These are phyloP conservation scores for Chaetomium olivaceum DNA, from an alignment of 2,329 filamentous ascomycete genomes.

Conservation along the genomic window DNA sequence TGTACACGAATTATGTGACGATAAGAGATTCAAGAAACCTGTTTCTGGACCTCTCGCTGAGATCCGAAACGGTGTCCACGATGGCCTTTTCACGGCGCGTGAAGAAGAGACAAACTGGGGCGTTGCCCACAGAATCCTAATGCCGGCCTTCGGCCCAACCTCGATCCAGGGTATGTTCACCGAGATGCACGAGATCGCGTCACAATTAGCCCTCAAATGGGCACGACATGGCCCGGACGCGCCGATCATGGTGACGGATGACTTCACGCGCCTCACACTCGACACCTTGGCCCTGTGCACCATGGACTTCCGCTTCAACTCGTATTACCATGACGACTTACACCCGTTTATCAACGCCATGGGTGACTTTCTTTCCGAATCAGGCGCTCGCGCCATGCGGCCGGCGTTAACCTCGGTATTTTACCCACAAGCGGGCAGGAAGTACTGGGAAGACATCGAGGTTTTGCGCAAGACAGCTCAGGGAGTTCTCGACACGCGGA, in stretches of 20 bases:
- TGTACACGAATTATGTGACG: slow-evolving; percentile 64
- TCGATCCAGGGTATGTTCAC: slow-evolving; percentile 68
- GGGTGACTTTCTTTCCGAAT: slow-evolving; percentile 62
- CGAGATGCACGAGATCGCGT: slow-evolving; percentile 68
- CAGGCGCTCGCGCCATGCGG: slow-evolving; percentile 51
- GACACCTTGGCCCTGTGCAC: slow-evolving; percentile 71
- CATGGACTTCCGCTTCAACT: slow-evolving; percentile 75
- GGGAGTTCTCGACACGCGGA: slow-evolving; percentile 62
- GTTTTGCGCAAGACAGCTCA: slow-evolving; percentile 56
- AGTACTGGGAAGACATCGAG: slow-evolving; percentile 57
- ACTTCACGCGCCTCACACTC: slow-evolving; percentile 72
- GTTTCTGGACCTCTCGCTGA: slow-evolving; percentile 53
- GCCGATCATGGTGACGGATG: slow-evolving; percentile 61
- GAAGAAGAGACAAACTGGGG: slow-evolving; percentile 62
- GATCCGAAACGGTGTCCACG: slow-evolving; percentile 60
- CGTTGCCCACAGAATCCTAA: slow-evolving; percentile 64
- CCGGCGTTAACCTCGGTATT: slow-evolving; percentile 51
- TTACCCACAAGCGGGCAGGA: slow-evolving; percentile 49
- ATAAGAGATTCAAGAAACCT: slow-evolving; percentile 64
- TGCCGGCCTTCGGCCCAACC: slow-evolving; percentile 70
- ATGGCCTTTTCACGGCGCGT: slow-evolving; percentile 65
- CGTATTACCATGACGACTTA: slow-evolving; percentile 66
- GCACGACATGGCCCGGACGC: slow-evolving; percentile 60
- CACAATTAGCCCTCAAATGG: slow-evolving; percentile 68
- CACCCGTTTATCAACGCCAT: slow-evolving; percentile 72